Conservation (phyloP, 1,284 basidiomycete genomes). For the Boletus putidus region DNA sequence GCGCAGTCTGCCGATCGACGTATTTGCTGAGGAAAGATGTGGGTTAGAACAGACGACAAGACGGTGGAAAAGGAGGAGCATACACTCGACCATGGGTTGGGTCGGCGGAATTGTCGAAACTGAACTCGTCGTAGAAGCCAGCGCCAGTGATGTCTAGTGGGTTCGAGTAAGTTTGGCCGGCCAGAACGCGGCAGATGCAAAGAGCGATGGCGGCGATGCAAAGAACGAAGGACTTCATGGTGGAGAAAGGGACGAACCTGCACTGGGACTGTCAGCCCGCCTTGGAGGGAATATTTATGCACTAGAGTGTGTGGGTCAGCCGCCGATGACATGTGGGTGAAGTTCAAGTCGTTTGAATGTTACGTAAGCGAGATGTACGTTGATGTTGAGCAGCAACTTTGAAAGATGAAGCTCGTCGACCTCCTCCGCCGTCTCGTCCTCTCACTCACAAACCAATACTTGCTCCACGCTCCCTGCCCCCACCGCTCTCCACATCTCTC, state of each 20-base stretch:
- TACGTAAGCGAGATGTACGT: constrained; percentile 42
- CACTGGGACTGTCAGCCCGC: neutral
- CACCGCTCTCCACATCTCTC: neutral
- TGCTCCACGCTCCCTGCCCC: constrained; percentile 22
- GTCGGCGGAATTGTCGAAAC: constrained; percentile 34
- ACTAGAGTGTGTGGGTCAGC: constrained; percentile 13
- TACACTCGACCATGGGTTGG: constrained; percentile 42
- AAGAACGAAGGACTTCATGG: constrained; percentile 13
- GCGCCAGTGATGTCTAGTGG: constrained; percentile 29
- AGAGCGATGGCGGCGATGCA: neutral
- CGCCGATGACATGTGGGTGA: neutral
- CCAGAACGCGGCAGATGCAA: constrained; percentile 1
- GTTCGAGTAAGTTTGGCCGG: constrained; percentile 16
- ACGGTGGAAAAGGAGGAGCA: constrained; percentile 3
- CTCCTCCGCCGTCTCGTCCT: constrained; percentile 63
- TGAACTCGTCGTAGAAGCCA: constrained; percentile 36
- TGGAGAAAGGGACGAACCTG: constrained; percentile 16
- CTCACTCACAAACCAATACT: constrained; percentile 65
- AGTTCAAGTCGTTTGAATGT: no score
- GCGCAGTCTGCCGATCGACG: constrained; percentile 35
- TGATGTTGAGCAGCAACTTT: no score
- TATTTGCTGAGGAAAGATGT: constrained; percentile 34
- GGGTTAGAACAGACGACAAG: neutral
- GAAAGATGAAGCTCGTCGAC: constrained; percentile 44
- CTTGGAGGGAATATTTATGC: constrained; percentile 2